phyloP scores from a whole-genome alignment of 306 rosid genomes.

The Casuarina cunninghamiana region DNA sequence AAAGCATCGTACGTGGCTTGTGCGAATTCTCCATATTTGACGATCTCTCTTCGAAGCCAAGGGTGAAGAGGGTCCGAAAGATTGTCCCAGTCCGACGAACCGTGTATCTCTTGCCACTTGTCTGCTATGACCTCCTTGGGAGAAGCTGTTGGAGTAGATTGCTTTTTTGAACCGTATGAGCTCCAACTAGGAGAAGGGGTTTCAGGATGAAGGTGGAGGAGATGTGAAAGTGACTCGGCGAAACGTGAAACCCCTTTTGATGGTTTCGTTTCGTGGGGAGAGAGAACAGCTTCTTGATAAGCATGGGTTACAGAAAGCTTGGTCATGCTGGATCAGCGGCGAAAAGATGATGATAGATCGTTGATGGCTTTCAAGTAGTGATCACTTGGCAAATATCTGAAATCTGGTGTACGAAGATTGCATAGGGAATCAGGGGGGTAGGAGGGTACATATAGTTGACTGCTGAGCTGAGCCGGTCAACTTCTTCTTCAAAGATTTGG shows the following conservation, averaged over 20 bases:
- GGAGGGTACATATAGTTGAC: too few species aligned
- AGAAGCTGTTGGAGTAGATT: slow-evolving; percentile 52
- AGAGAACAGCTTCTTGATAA: slow-evolving; percentile 16
- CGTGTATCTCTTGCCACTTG: slow-evolving; percentile 60
- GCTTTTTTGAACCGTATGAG: slow-evolving; percentile 26
- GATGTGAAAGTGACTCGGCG: slow-evolving; percentile 54
- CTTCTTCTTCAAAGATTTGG: too few species aligned
- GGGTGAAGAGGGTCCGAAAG: slow-evolving; percentile 60
- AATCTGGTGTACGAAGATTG: too few species aligned
- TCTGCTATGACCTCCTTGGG: slow-evolving; percentile 53
- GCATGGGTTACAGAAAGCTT: neutral
- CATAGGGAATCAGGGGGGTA: too few species aligned
- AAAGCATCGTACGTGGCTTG: slow-evolving; percentile 77
- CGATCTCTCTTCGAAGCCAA: slow-evolving; percentile 55
- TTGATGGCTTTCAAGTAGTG: neutral
- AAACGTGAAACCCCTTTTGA: slow-evolving; percentile 31
- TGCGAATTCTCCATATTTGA: slow-evolving; percentile 73
- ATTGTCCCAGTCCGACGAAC: slow-evolving; percentile 42
- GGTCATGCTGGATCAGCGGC: neutral
- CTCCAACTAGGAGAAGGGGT: slow-evolving; percentile 30
- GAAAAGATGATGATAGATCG: slow-evolving; percentile 20
- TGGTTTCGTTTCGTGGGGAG: slow-evolving; percentile 26
- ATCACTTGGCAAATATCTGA: too few species aligned
- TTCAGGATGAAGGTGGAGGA: slow-evolving; percentile 46
- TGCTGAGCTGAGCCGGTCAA: too few species aligned